Evolutionary conservation across 2,329 filamentous ascomycete species (phyloP), one percentile per base, ranked within the genome.

Genomic region (Aspergillus ruber): DNA sequence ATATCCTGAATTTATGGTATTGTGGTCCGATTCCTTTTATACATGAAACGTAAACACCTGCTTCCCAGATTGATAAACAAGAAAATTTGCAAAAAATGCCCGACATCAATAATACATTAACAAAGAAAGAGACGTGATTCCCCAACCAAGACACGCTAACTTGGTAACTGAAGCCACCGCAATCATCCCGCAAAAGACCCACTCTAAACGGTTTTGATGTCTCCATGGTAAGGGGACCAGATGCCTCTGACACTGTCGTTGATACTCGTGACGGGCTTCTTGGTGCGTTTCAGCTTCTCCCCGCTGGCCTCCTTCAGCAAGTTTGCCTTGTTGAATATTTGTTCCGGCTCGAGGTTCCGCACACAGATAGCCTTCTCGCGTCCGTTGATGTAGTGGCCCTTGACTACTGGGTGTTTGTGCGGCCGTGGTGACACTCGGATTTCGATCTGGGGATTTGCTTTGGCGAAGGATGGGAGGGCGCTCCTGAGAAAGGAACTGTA

Each of bases 301-400:
- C 72, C 73, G 43, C 70, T 75, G 21, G 72, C 71, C 48, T 72
- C 69, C 56, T 72, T 69, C 48, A 76, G 60, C 20, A 72, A 59
- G 46, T 72, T 72, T n/a, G 67, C 83, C 76, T 96, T 96, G 64
- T 88, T 77, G 47, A 90, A 66, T 33, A 98, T 85, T 67, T 95
- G 85, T 50, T 85, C 80, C 25, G 83, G 81, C 58, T 90, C 83
- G 64, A 96, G 70, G 61, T 95, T 97, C 58, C 86, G 82, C 48
- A 97, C 90, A 68, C 90, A 96, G 45, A 97, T 82, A 8, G 88
- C 80, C 69, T 93, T 93, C 53, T 86, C 79, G 23, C 83, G 79
- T 53, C 91, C 90, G 68, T 96, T 97, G 76, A 97, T 88, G 73
- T 95, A 98, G 70, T 88, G 81, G 49, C 89, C 93, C 60, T 85